Evolutionary conservation across 257 asterid species (phyloP), one percentile per base, ranked within the genome.

Genomic region (Echites panduratus): DNA sequence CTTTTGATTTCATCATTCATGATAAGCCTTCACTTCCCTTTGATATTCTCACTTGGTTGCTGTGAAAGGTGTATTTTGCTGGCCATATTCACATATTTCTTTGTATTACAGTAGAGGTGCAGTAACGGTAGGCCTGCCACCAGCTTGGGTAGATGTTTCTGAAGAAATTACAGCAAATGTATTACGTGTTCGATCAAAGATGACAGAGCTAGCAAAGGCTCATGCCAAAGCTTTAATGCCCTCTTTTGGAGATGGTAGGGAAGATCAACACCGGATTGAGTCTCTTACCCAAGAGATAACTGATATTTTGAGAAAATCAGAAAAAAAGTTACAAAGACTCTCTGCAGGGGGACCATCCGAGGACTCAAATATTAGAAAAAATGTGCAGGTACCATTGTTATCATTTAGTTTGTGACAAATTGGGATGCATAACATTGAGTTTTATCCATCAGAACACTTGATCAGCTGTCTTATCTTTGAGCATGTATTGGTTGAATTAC

Each of bases 151-250:
- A 76, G 97, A 94, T 80, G 83, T 94, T 65, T 94, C 97, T 62
- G 99, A 94, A 85, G 99, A 94, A 82, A 87, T 94, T 75, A 79
- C 97, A 41, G 86, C 84, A 71, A 87, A 91, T 81, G 84, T 94
- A 83, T 96, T 91, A 81, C 92, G 85, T 69, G 87, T 79, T 50
- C 84, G 95, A 73, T 84, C 80, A 61, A 91, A 86, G 85, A 91
- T 94, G 96, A 85, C 83, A 59, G 97, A 91, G 85, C 85, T 94
- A 72, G 88, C 93, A 70, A 94, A 91, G 83, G 96, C 99, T 82
- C 99, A 94, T 83, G 97, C 97, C 56, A 92, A 94, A 84, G 99
- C 99, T 82, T 88, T 94, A 79, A 90, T 94, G 99, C 97, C 99
- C 63, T 89, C 97, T 71, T 94, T 94, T 79, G 99, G 99, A 78